Base-by-base conservation (phyloP, 2,329 filamentous ascomycete genomes). In the Harringtonia lauricola region DNA sequence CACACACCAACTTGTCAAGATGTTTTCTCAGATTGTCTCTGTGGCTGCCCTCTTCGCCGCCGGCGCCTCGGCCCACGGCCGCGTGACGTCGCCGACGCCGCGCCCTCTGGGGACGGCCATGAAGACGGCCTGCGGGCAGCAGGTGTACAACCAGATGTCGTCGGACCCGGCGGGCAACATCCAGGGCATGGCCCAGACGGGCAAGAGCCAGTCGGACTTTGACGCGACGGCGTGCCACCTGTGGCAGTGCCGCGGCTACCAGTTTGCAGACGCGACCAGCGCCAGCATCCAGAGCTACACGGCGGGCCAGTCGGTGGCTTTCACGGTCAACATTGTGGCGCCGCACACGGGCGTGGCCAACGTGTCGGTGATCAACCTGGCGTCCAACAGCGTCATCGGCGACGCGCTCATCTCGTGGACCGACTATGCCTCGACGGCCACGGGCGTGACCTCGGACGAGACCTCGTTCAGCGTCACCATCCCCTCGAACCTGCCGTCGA, bases 181-280 rank as follows among this genome's bases (percentile, higher is more conserved):
- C 50, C 74, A 79, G 58, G 67, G 67, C 45, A 62, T 72, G 50
- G 62, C 73, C 36, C 70, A 75, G 55, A 62, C 70, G 39, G 68
- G 65, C 54, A 56, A 44, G 45, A 52, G 56, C 49, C 68, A 74
- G 24, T 13, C 2, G 45, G 71, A 73, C 60, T 72, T 67, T 59
- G 60, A 71, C 43, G 61, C 62, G 37, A 55, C 57, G 2, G 55
- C 59, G 31, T 76, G 72, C 57, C 60, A 72, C 52, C 61, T 74
- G 53, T 74, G 65, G 65, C 64, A 72, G 39, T 76, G 72, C 70
- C 75, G 76, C 61, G 74, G 74, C 47, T 70, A 70, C 60, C 68
- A 76, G 54, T 74, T 68, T 58, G 65, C 54, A 37, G 75, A 79
- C 61, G 73, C 73, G 61, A 68, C 58, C 48, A 41, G 42, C 44